Evolutionary conservation across 768 basidiomycete species (phyloP), one percentile per base, ranked within the genome.

Genomic region (Rhizopogon salebrosus): DNA sequence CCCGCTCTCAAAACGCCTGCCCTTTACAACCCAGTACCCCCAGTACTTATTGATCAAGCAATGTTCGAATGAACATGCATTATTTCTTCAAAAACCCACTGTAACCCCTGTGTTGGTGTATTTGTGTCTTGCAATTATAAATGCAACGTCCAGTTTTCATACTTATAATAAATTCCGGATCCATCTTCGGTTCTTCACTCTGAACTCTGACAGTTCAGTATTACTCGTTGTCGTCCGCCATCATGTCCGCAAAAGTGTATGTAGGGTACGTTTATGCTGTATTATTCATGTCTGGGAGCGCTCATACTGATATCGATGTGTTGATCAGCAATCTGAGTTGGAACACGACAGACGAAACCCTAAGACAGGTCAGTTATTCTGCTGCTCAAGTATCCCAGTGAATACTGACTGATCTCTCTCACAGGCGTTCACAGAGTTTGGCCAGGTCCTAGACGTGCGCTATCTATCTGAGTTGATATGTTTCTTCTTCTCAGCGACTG

Each of bases 361-460:
- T 68, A 16, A 54, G 55, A 27, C 8, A 52, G 37, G 68, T 68
- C 29, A 37, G 67, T 68, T n/a, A 24, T 55, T 35, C 20, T 34
- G 20, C 20, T 34, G 20, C 8, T 6, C 36, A 20, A 20, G 20
- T 23, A 46, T 23, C 48, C 29, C 3, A 35, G 10, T 26, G 20
- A 1, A 10, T 34, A 24, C 7, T 36, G 29, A 37, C 59, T 59
- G 49, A 49, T 34, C 31, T 39, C 26, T 10, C 27, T 48, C 20
- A 13, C 31, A 77, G 74, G 72, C 72, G 6, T 82, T 82, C 70
- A 55, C 60, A 42, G 42, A 64, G n/a, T 76, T 59, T 62, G 80
- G 80, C 54, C 49, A 67, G 37, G 71, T 82, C 60, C 42, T 66
- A 53, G 80, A 82, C 74, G 80, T 82, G 67, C 67, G 80, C 74